A percentile compares a stretch with the other conserved stretches of the same genome.
Evolutionary conservation across 768 basidiomycete genomes (phyloP).

Genomic region (Scleroderma bovista): DNA sequence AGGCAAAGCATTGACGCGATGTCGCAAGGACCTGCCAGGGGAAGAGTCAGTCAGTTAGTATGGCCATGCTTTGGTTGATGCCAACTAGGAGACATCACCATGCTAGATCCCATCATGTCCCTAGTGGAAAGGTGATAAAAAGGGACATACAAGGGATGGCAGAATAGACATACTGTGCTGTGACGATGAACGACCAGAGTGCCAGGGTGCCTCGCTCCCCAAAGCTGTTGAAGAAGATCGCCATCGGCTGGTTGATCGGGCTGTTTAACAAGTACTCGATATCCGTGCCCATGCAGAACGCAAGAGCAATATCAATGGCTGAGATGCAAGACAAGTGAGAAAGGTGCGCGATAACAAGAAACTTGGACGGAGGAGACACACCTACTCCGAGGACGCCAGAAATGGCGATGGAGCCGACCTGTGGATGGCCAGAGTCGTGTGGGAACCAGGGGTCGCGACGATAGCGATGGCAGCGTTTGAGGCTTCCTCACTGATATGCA

Average conservation of each 20-base stretch:
- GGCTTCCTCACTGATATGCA: conserved; percentile 53
- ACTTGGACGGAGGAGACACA: conserved; percentile 12
- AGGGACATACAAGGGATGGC: background rate
- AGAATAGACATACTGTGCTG: conserved; percentile 36
- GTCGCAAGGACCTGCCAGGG: conserved; percentile 44
- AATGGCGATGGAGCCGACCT: conserved; percentile 36
- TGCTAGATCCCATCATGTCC: conserved; percentile 47
- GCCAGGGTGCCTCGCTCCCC: conserved; percentile 39
- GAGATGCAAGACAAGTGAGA: conserved; percentile 2
- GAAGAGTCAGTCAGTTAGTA: background rate
- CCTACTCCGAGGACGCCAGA: conserved; percentile 46
- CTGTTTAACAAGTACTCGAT: conserved; percentile 35
- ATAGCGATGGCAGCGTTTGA: conserved; percentile 51
- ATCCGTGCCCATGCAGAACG: conserved; percentile 56
- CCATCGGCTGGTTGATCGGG: conserved; percentile 41
- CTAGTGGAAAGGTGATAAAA: conserved; percentile 12
- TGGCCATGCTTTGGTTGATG: background rate
- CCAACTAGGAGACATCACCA: conserved; percentile 20
- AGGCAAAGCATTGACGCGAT: conserved; percentile 54
- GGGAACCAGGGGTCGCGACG: background rate
- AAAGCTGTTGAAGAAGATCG: conserved; percentile 39
- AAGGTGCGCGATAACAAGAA: background rate
- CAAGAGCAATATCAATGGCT: conserved; percentile 47
- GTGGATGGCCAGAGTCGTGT: background rate
- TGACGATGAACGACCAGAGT: conserved; percentile 51